These are phyloP conservation scores for Pestalotiopsis fici DNA, from an alignment of 2,329 filamentous ascomycete genomes.

Conservation along the genomic window DNA sequence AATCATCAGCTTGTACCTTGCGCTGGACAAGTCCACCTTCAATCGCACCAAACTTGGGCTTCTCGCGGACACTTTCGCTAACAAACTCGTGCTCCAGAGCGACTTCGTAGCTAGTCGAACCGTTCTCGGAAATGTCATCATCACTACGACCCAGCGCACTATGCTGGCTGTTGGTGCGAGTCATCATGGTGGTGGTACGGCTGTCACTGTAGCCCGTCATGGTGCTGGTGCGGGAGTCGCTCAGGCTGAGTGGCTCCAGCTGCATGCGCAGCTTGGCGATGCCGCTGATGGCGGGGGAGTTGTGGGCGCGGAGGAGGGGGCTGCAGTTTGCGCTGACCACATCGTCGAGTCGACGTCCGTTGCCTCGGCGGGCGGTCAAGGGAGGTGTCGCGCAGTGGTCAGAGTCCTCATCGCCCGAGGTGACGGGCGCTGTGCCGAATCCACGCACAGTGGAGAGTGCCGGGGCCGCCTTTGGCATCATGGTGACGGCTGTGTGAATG, in stretches of 20 bases:
- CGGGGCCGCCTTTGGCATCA: constrained; percentile 49
- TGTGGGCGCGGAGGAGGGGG: constrained; percentile 53
- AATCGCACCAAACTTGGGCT: constrained; percentile 33
- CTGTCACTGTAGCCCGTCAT: constrained; percentile 53
- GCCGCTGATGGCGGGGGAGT: constrained; percentile 64
- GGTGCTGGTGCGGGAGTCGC: constrained; percentile 54
- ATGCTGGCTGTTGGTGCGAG: constrained; percentile 55
- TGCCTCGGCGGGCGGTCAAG: constrained; percentile 38
- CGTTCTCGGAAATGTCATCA: constrained; percentile 68
- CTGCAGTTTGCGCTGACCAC: constrained; percentile 66
- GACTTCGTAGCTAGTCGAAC: constrained; percentile 79
- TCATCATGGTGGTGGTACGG: constrained; percentile 53
- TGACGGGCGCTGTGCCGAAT: constrained; percentile 54
- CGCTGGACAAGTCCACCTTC: constrained; percentile 59
- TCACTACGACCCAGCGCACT: constrained; percentile 61
- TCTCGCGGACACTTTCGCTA: constrained; percentile 61
- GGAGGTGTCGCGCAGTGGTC: constrained; percentile 45
- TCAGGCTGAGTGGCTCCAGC: constrained; percentile 75
- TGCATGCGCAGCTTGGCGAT: constrained; percentile 83
- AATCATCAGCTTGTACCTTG: constrained; percentile 92
- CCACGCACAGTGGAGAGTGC: constrained; percentile 58
- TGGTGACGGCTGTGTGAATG: constrained; percentile 22
- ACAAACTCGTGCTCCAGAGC: constrained; percentile 83
- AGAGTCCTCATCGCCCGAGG: constrained; percentile 60
- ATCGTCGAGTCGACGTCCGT: constrained; percentile 48